Evolutionary conservation across 1,284 basidiomycete genomes (phyloP).

Genomic region (Ustilago curta): DNA sequence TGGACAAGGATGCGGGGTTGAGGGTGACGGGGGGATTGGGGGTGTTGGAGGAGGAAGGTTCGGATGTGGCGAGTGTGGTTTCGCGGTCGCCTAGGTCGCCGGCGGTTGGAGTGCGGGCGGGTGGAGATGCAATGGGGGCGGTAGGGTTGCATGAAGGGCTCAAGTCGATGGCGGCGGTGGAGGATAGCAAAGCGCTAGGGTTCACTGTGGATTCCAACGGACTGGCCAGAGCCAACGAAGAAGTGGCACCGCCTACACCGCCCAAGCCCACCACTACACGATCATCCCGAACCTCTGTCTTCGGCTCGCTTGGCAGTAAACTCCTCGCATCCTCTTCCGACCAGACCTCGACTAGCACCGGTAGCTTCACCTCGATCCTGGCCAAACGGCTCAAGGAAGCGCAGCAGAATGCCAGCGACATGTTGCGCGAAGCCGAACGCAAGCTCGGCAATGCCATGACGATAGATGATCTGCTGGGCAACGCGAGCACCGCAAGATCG

Average conservation of each 20-base stretch:
- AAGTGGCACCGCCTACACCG: constrained; percentile 16
- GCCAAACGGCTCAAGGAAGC: constrained; percentile 40
- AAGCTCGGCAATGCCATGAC: constrained; percentile 49
- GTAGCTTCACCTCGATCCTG: constrained; percentile 25
- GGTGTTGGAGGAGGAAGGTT: constrained; percentile 45
- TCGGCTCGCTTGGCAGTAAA: constrained; percentile 21
- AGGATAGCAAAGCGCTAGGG: constrained; percentile 22
- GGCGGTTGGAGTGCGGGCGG: neutral
- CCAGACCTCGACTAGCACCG: neutral
- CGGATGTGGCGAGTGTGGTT: constrained; percentile 33
- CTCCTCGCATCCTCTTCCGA: neutral
- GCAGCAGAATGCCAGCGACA: constrained; percentile 26
- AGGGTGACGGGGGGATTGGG: constrained; percentile 5
- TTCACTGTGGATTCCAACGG: constrained; percentile 32
- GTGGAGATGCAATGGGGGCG: too few relatives aligned
- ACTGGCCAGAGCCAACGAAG: constrained; percentile 9
- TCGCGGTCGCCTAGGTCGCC: constrained; percentile 37
- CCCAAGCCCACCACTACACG: constrained; percentile 4
- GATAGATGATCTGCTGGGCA: constrained; percentile 35
- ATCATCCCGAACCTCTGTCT: constrained; percentile 17
- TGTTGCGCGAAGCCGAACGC: constrained; percentile 38
- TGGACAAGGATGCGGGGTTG: constrained; percentile 6
- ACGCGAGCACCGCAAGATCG: neutral
- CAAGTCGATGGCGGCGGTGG: constrained; percentile 6
- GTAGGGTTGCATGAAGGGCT: too few relatives aligned